Base-by-base conservation (phyloP, 306 rosid genomes). In the Acmispon strigosus region DNA sequence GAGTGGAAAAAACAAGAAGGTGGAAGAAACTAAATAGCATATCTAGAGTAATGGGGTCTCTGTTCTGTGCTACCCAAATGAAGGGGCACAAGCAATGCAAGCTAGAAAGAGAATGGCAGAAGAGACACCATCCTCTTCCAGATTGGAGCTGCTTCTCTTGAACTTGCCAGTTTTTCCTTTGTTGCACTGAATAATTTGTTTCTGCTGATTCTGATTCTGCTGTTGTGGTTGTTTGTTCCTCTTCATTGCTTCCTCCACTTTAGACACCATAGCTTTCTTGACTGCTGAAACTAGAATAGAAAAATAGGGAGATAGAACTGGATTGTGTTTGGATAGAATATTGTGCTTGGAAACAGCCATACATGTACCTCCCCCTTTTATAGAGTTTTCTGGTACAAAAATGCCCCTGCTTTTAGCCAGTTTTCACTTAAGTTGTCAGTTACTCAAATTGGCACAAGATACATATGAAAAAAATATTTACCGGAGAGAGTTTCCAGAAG, bases 101-200 rank as follows among this genome's bases (percentile, higher is more conserved):
- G 99, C 99, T 29, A 94, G 97, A 78, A 91, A 81, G 75, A 94
- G 90, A 79, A 94, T 91, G 53, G 99, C 99, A 10, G 99, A 84
- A 66, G 95, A 91, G 61, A 76, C 91, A n/a, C 84, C 97, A 61
- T 91, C 96, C 13, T 91, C 95, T 73, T 87, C 99, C 8, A 87
- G 66, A 62, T 81, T 81, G 66, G 97, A 89, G 56, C 67, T 83
- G 78, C 99, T 94, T 24, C 99, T 91, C 84, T 94, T 94, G 90
- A 94, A 94, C 62, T 87, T 94, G 58, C 82, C 76, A 4, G 59
- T 74, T 65, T 87, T 94, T 10, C 87, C 88, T 88, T 90, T 90
- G 86, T 90, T 93, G 70, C 92, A 83, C 64, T 90, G 97, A 70
- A 90, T 80, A 67, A 90, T 80, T 72, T 83, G 90, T 78, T 83